phyloP scores from a whole-genome alignment of 495 filamentous ascomycete genomes.

The Penicillium flavigenum region DNA sequence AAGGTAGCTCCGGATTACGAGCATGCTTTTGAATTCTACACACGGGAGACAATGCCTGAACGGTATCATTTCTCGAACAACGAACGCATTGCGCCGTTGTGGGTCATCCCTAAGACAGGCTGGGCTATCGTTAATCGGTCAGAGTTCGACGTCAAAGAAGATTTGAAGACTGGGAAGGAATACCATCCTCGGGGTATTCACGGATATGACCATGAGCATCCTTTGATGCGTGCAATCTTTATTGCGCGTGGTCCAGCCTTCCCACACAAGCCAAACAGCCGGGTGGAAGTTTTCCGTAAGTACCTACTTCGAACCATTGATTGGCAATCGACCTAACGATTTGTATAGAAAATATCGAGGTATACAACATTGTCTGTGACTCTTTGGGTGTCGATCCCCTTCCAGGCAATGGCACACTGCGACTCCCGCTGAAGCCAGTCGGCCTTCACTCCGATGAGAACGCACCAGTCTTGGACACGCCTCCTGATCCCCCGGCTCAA shows the following conservation, averaged over 20 bases:
- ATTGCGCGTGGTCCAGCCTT: conserved; percentile 86
- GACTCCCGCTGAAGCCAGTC: conserved; percentile 68
- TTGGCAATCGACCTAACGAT: conserved; percentile 6
- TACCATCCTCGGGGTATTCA: conserved; percentile 82
- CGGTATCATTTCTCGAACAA: conserved; percentile 85
- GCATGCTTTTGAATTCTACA: conserved; percentile 77
- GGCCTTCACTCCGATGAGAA: conserved; percentile 63
- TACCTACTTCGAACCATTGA: conserved; percentile 13
- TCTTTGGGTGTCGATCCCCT: conserved; percentile 65
- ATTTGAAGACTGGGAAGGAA: conserved; percentile 54
- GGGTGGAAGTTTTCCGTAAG: conserved; percentile 81
- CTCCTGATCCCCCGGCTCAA: conserved; percentile 39
- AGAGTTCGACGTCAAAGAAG: conserved; percentile 70
- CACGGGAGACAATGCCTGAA: conserved; percentile 82
- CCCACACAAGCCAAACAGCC: conserved; percentile 77
- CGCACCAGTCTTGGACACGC: conserved; percentile 33
- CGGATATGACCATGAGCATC: conserved; percentile 86
- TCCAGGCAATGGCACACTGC: conserved; percentile 85
- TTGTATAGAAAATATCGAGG: conserved; percentile 78
- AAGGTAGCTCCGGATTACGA: conserved; percentile 51
- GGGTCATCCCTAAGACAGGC: conserved; percentile 86
- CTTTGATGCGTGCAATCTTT: conserved; percentile 91
- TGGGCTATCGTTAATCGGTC: conserved; percentile 82
- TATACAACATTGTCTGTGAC: conserved; percentile 93
- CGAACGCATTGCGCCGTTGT: conserved; percentile 84